Evolutionary conservation across 2,329 filamentous ascomycete genomes (phyloP), one percentile per base, ranked within the genome.

Genomic region (Mycosphaerella sp.): DNA sequence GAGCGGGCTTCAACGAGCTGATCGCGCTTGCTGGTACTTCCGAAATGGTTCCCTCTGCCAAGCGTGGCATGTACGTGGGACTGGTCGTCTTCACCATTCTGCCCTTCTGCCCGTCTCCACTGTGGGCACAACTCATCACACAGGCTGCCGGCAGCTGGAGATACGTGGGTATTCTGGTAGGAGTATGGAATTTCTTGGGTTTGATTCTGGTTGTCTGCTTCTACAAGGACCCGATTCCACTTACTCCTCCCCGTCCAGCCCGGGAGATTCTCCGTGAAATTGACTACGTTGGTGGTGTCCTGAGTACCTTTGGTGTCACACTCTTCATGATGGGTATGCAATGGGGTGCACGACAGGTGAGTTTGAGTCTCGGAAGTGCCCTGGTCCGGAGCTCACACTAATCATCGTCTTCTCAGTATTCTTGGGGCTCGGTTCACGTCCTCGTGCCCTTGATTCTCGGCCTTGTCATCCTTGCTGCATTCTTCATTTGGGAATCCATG

Each of bases 21-120:
- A 87, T 82, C 6, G 83, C 84, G 3, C 73, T 88, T 12, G 83
- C 85, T 34, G 85, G 78, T 41, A 85, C 84, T 2, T 81, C 82
- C 2, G 85, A 88, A 66, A 75, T 87, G 56, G 85, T 82, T 0
- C 84, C 85, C 1, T 80, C 80, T 17, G 74, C 78, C 14, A 80
- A 85, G 67, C 78, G 85, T 45, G 84, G 81, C 31, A 77, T 77
- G 63, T 86, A 85, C 63, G 78, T 85, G 23, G 79, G 79, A 10
- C 67, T 76, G 0, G 69, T 86, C 11, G 78, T 84, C 50, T 76
- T 84, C 64, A 82, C 79, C 51, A 83, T 86, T 55, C 59, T 84
- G 2, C 83, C 82, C 0, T 85, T 85, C 66, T 78, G 78, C 53
- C 81, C 83, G 0, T 80, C 80, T 1, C 81, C 82, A 0, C 69